Evolutionary conservation across 1,139 yeast genomes (phyloP), one percentile per base, ranked within the genome.

Genomic region (Magnusiomyces ingens): DNA sequence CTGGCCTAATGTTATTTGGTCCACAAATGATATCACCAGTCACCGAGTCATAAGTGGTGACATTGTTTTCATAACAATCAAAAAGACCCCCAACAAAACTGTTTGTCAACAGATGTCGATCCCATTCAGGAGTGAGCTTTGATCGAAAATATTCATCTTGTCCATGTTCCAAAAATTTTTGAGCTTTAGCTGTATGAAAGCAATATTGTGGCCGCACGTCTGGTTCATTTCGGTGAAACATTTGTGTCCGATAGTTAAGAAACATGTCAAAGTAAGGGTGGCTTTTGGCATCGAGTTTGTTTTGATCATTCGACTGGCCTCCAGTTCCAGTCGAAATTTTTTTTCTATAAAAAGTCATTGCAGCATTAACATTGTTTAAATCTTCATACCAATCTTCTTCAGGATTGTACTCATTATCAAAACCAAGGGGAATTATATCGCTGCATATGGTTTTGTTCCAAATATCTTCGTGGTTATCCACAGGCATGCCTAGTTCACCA

Each of bases 221-320:
- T n/a, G 48, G 48, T 35, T 45, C 48, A 22, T 15, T n/a, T 10
- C 29, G 40, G 17, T 45, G 26, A 35, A 22, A 18, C 32, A 45
- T 13, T 21, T 35, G 40, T 35, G 36, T 19, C 15, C 48, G 15
- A 12, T 22, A 11, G 15, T 45, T 45, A 4, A 45, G 36, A 32
- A 45, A 45, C 48, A 45, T 45, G 41, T 45, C 48, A 35, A 17
- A 45, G 18, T 32, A 45, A 2, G 48, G 48, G 15, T 45, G 48
- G 11, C 11, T 15, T 15, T 22, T 22, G 12, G 19, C 32, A 5
- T 26, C 32, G 8, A 26, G 32, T 8, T 26, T 26, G 8, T 8
- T 26, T 26, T 26, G 32, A 8, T 26, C 32, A 26, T 26, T 26
- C 32, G 8, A 8, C 8, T 8, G 32, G 8, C 32, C 32, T 26